A percentile compares a stretch with the other conserved stretches of the same genome.
Evolutionary conservation across 2,329 filamentous ascomycete species (phyloP).

Genomic region (Stachybotrys chartarum): DNA sequence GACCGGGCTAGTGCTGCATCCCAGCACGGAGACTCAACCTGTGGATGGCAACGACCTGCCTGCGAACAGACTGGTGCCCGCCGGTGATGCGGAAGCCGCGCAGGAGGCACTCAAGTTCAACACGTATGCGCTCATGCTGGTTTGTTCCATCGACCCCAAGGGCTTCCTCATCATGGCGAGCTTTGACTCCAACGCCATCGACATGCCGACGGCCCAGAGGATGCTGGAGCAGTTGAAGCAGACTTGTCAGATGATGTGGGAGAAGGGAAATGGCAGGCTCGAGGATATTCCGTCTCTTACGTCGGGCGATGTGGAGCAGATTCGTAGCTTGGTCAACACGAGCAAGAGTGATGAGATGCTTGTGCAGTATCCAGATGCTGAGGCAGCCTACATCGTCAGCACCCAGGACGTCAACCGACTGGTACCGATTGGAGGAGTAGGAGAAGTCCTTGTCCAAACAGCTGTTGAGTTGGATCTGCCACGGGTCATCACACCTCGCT

Average conservation of each 20-base stretch:
- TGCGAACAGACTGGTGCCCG: conserved; percentile 45
- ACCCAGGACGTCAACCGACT: conserved; percentile 23
- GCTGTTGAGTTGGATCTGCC: conserved; percentile 15
- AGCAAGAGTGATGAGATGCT: conserved; percentile 8
- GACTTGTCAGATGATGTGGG: conserved; percentile 42
- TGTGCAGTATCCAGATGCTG: conserved; percentile 14
- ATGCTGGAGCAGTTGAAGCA: conserved; percentile 44
- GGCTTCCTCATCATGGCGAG: conserved; percentile 55
- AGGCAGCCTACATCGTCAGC: conserved; percentile 33
- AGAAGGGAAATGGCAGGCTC: conserved; percentile 22
- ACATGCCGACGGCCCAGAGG: conserved; percentile 41
- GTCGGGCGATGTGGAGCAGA: conserved; percentile 23
- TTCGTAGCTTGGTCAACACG: conserved; percentile 18
- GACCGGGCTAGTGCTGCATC: conserved; percentile 48
- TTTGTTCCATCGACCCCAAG: conserved; percentile 51
- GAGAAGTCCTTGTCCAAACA: conserved; percentile 35
- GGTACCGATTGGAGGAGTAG: conserved; percentile 31
- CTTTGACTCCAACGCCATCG: conserved; percentile 56
- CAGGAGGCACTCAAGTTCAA: conserved; percentile 53
- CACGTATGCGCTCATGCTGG: conserved; percentile 57
- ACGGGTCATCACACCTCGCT: conserved; percentile 16
- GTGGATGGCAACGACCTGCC: conserved; percentile 24
- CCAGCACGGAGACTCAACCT: conserved; percentile 24
- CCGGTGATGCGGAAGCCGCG: conserved; percentile 48
- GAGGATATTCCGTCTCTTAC: conserved; percentile 26